Conservation (phyloP, 176 grass and related monocot species). For the Secale cereale region DNA sequence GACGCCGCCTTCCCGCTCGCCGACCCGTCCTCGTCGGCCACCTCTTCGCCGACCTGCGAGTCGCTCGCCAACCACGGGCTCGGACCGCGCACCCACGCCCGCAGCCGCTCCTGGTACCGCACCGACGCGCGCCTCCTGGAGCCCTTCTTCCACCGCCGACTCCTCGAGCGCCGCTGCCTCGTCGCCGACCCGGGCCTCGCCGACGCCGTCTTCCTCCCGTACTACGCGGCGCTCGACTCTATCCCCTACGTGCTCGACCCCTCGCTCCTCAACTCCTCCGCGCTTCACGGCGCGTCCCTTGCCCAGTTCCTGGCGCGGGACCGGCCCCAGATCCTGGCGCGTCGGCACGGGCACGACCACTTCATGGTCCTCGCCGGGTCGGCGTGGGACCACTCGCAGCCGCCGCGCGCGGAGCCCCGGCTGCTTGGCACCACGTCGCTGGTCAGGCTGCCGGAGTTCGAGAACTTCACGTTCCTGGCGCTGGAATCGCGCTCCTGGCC, state of each 20-base stretch:
- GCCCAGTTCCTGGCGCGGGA: constrained; percentile 42
- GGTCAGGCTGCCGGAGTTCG: constrained; percentile 50
- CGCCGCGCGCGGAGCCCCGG: constrained; percentile 3
- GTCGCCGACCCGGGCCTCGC: constrained; percentile 25
- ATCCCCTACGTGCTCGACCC: constrained; percentile 63
- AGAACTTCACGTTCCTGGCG: constrained; percentile 67
- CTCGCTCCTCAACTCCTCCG: constrained; percentile 33
- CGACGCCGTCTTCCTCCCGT: constrained; percentile 76
- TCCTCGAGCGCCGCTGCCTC: constrained; percentile 54
- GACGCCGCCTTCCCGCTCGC: constrained; percentile 52
- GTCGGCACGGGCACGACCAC: constrained; percentile 60
- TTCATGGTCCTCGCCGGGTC: constrained; percentile 64
- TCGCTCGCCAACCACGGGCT: constrained; percentile 70
- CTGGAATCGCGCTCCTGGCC: constrained; percentile 63
- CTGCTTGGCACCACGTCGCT: constrained; percentile 70
- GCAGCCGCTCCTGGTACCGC: constrained; percentile 64
- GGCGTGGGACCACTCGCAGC: constrained; percentile 78
- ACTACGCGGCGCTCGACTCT: constrained; percentile 73
- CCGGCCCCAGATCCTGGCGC: constrained; percentile 34
- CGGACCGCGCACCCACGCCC: constrained; percentile 47
- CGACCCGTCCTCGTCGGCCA: constrained; percentile 44
- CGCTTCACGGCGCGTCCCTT: constrained; percentile 39
- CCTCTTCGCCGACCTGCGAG: constrained; percentile 29
- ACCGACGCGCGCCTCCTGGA: constrained; percentile 62
- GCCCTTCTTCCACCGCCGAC: constrained; percentile 64